Evolutionary conservation across 805 yeast species (phyloP), one percentile per base, ranked within the genome.

Genomic region (Suhomyces canberraensis): DNA sequence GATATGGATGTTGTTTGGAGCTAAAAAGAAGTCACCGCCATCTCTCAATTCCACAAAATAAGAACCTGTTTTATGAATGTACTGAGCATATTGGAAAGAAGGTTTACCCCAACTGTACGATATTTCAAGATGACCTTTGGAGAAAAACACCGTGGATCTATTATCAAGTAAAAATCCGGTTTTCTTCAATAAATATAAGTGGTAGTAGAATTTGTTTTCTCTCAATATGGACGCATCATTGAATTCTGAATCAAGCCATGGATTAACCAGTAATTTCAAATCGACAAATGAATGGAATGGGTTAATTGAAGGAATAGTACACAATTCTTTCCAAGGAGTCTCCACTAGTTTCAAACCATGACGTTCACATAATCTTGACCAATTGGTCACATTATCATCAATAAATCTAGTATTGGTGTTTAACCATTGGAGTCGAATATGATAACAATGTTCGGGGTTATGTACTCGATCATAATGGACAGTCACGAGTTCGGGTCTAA

Each of bases 361-460:
- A 37, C 95, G 60, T 41, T 88, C 95, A 49, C 96, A 87, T 32
- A 82, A 67, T 38, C 96, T 73, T 0, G 88, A 76, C 86, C 97
- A 84, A 32, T 78, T 73, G 29, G 72, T 78, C 29, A 89, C 70
- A 9, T 84, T 68, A 46, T 89, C 95, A 40, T 89, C 96, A 33
- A 87, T 78, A 21, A 86, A 64, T 50, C 84, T 85, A 2, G 95
- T 84, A 0, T 98, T 88, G 0, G 95, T 80, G 42, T 84, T 87
- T 21, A 91, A 64, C 99, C 99, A 93, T 55, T 93, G 97, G 11
- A 91, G 58, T 31, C 96, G 69, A 21, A 93, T 74, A 52, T 91
- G 98, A 64, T 81, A 93, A 54, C 97, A 90, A 51, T 90, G 95
- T 47, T 85, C 91, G 0, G 97, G 96, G 53, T 90, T 91, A 56